A percentile compares a stretch with the other conserved stretches of the same genome.
phyloP scores from a whole-genome alignment of 768 basidiomycete genomes.

The Pleurotus platypus region DNA sequence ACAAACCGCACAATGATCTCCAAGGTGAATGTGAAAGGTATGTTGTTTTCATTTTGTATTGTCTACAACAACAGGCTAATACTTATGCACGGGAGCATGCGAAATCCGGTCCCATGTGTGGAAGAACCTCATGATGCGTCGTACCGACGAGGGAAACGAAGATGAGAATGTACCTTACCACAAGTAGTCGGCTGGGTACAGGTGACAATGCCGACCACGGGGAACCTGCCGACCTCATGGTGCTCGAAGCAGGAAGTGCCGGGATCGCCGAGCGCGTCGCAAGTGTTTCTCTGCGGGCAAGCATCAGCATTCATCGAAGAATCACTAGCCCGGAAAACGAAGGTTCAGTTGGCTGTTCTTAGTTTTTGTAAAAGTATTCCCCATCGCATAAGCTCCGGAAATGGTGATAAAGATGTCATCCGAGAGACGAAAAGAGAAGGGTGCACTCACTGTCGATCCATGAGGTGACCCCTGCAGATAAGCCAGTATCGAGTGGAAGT shows the following conservation, averaged over 20 bases:
- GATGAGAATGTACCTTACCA: constrained; percentile 1
- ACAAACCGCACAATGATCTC: background rate
- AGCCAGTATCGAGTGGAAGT: background rate
- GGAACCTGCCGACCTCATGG: too few species aligned
- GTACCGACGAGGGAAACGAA: background rate
- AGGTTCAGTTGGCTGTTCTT: constrained; percentile 14
- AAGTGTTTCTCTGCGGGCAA: too few species aligned
- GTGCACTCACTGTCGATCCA: background rate
- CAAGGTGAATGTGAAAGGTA: background rate
- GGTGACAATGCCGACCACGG: background rate
- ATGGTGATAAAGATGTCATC: constrained; percentile 9
- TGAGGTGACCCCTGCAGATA: background rate
- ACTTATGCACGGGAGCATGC: background rate
- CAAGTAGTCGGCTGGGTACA: background rate
- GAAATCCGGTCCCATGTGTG: background rate
- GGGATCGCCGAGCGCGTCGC: too few species aligned
- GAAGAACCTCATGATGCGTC: background rate
- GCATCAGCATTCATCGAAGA: too few species aligned
- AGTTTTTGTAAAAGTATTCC: constrained; percentile 9
- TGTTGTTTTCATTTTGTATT: background rate
- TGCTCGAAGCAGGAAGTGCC: too few species aligned
- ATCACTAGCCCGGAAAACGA: background rate
- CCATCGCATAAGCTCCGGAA: constrained; percentile 12
- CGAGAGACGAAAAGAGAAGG: background rate
- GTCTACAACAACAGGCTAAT: background rate